Conservation (phyloP, 176 grass and related monocot species). For the Pharus latifolius region DNA sequence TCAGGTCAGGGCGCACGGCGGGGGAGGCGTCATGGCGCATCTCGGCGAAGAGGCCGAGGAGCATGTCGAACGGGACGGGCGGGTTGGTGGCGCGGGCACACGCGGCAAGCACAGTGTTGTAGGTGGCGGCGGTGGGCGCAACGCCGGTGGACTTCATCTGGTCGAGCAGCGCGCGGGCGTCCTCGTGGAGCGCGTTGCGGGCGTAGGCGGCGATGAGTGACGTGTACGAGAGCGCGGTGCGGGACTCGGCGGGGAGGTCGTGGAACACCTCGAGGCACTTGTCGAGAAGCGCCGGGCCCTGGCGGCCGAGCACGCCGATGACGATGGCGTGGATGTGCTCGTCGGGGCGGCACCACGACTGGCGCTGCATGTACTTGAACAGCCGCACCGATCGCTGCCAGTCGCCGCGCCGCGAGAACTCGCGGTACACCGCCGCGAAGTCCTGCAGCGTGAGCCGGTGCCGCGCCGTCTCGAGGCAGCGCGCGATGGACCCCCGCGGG, state of each 20-base stretch:
- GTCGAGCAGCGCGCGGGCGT: slow-evolving; percentile 50
- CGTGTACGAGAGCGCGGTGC: slow-evolving; percentile 91
- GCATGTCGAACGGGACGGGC: slow-evolving; percentile 56
- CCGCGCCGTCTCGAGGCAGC: slow-evolving; percentile 59
- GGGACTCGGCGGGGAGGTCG: slow-evolving; percentile 35
- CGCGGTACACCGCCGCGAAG: slow-evolving; percentile 67
- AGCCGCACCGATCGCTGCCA: slow-evolving; percentile 91
- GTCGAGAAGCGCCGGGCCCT: slow-evolving; percentile 70
- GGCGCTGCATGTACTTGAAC: slow-evolving; percentile 97
- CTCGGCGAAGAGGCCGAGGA: slow-evolving; percentile 82
- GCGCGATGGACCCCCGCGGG: slow-evolving; percentile 75
- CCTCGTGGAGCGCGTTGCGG: slow-evolving; percentile 69
- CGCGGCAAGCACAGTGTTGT: slow-evolving; percentile 77
- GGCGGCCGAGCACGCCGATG: slow-evolving; percentile 79
- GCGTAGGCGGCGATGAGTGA: slow-evolving; percentile 86
- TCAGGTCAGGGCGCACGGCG: slow-evolving; percentile 62
- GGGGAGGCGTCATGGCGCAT: slow-evolving; percentile 82
- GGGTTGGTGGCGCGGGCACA: slow-evolving; percentile 72
- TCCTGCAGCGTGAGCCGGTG: slow-evolving; percentile 75
- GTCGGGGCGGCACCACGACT: slow-evolving; percentile 95
- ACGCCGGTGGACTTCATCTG: slow-evolving; percentile 73
- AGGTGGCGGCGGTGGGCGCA: slow-evolving; percentile 69
- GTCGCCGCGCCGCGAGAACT: slow-evolving; percentile 82
- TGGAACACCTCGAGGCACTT: slow-evolving; percentile 67
- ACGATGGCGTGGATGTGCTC: slow-evolving; percentile 95